Percentiles rank a stretch among this genome's conserved stretches.
These are phyloP conservation scores for Suillus subluteus DNA, from an alignment of 768 basidiomycete species.

Conservation along the genomic window DNA sequence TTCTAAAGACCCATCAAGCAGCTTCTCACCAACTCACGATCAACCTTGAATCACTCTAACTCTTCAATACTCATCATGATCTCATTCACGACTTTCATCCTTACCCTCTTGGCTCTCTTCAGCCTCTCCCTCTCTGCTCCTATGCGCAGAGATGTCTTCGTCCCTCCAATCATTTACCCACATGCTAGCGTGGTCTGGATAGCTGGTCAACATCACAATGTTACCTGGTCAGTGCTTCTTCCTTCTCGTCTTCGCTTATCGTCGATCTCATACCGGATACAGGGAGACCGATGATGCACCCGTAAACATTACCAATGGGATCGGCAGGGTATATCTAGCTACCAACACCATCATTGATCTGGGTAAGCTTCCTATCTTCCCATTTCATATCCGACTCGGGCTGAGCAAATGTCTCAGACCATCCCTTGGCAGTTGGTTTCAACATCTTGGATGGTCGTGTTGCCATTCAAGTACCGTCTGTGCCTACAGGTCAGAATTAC, in stretches of 20 bases:
- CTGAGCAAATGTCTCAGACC: slow-evolving; percentile 22
- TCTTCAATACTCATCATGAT: slow-evolving; percentile 14
- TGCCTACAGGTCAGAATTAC: slow-evolving; percentile 34
- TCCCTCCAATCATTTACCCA: slow-evolving; percentile 31
- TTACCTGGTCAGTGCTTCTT: slow-evolving; percentile 32
- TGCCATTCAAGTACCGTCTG: slow-evolving; percentile 31
- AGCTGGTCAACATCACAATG: slow-evolving; percentile 23
- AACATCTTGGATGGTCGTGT: slow-evolving; percentile 31
- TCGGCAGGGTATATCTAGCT: slow-evolving; percentile 34
- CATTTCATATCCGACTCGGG: not conserved
- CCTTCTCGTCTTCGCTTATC: not conserved
- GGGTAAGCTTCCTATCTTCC: slow-evolving; percentile 23
- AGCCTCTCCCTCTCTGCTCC: slow-evolving; percentile 18
- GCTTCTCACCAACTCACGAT: slow-evolving; percentile 12
- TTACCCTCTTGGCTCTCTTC: slow-evolving; percentile 21
- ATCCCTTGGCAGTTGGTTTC: slow-evolving; percentile 30
- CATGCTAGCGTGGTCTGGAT: slow-evolving; percentile 26
- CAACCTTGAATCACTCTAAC: slow-evolving; percentile 14
- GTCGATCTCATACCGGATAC: slow-evolving; percentile 3
- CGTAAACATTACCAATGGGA: slow-evolving; percentile 35
- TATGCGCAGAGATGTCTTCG: slow-evolving; percentile 27
- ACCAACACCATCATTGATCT: slow-evolving; percentile 23
- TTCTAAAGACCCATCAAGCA: slow-evolving; percentile 6
- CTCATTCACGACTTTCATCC: slow-evolving; percentile 20
- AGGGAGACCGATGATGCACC: slow-evolving; percentile 38